These are phyloP conservation scores for Trametes maxima DNA, from an alignment of 768 basidiomycete genomes.

Conservation along the genomic window DNA sequence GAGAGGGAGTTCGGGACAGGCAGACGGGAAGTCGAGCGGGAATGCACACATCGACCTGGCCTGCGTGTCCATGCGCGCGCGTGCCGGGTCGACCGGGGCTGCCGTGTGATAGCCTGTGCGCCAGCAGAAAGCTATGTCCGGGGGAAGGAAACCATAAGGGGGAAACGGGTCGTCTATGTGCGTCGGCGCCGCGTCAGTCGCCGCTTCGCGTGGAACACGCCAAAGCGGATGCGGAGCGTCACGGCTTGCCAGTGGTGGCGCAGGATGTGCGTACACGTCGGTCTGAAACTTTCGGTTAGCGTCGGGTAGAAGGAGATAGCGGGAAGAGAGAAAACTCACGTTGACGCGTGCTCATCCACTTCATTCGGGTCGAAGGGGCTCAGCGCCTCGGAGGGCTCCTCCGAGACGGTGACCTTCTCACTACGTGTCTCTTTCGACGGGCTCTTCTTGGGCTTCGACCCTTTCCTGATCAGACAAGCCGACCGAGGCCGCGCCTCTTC, in stretches of 20 bases:
- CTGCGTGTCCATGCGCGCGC: slow-evolving; percentile 18
- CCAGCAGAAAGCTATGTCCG: slow-evolving; percentile 1
- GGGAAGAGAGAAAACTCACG: slow-evolving; percentile 19
- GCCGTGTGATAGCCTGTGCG: slow-evolving; percentile 12
- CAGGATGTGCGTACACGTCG: slow-evolving; percentile 57
- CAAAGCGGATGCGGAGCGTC: slow-evolving; percentile 55
- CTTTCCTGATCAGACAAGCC: slow-evolving; percentile 11
- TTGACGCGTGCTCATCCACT: slow-evolving; percentile 26
- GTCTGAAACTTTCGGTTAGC: slow-evolving; percentile 37
- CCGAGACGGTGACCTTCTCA: slow-evolving; percentile 18
- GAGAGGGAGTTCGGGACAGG: neutral
- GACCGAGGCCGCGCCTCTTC: slow-evolving; percentile 19
- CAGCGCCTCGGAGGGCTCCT: neutral
- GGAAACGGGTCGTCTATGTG: slow-evolving; percentile 14
- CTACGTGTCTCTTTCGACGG: slow-evolving; percentile 6
- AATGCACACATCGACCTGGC: slow-evolving; percentile 13
- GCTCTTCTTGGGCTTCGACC: slow-evolving; percentile 21
- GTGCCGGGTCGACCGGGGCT: slow-evolving; percentile 20
- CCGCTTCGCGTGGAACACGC: slow-evolving; percentile 55
- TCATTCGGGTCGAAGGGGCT: slow-evolving; percentile 13
- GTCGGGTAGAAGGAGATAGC: neutral
- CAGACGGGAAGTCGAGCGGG: neutral
- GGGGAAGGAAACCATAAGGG: neutral
- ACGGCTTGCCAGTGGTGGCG: slow-evolving; percentile 65
- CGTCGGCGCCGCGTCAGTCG: slow-evolving; percentile 25